Percentiles rank a stretch among this genome's conserved stretches.
These are phyloP conservation scores for Plenodomus biglobosus DNA, from an alignment of 2,329 filamentous ascomycete species.

Conservation along the genomic window DNA sequence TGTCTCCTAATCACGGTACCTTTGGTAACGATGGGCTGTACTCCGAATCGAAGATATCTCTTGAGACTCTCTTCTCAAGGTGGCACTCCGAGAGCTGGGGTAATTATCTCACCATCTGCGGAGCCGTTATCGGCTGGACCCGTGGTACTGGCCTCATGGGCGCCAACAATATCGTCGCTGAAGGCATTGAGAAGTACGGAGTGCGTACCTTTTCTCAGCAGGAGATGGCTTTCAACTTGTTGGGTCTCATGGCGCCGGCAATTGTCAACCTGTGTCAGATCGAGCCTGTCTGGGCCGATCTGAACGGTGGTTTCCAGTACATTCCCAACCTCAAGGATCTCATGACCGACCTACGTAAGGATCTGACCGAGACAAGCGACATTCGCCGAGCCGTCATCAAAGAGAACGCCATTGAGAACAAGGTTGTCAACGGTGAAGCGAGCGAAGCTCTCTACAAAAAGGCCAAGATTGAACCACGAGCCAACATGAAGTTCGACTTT, in stretches of 20 bases:
- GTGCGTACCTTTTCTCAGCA: constrained; percentile 98
- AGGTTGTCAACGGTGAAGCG: constrained; percentile 91
- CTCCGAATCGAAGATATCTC: constrained; percentile 93
- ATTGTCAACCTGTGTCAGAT: constrained; percentile 95
- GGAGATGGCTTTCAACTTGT: constrained; percentile 98
- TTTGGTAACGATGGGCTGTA: constrained; percentile 98
- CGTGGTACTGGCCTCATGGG: constrained; percentile 98
- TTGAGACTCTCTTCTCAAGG: constrained; percentile 97
- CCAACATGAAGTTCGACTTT: constrained; percentile 98
- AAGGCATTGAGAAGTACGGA: constrained; percentile 93
- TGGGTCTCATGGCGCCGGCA: constrained; percentile 91
- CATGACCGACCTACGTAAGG: constrained; percentile 90
- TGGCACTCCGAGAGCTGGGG: constrained; percentile 98
- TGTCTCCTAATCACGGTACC: constrained; percentile 97
- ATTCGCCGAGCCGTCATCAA: constrained; percentile 91
- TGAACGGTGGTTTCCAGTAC: constrained; percentile 97
- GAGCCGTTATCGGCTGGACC: constrained; percentile 98
- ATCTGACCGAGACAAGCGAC: constrained; percentile 93
- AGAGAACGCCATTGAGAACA: constrained; percentile 95
- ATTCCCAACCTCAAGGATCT: constrained; percentile 92
- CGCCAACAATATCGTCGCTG: constrained; percentile 95
- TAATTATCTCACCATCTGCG: constrained; percentile 96
- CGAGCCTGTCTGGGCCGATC: constrained; percentile 93
- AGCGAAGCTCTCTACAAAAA: constrained; percentile 94
- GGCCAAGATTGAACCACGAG: constrained; percentile 87